Percentiles rank a stretch among this genome's conserved stretches.
These are phyloP conservation scores for Alternaria atra DNA, from an alignment of 2,329 filamentous ascomycete species.

Conservation along the genomic window DNA sequence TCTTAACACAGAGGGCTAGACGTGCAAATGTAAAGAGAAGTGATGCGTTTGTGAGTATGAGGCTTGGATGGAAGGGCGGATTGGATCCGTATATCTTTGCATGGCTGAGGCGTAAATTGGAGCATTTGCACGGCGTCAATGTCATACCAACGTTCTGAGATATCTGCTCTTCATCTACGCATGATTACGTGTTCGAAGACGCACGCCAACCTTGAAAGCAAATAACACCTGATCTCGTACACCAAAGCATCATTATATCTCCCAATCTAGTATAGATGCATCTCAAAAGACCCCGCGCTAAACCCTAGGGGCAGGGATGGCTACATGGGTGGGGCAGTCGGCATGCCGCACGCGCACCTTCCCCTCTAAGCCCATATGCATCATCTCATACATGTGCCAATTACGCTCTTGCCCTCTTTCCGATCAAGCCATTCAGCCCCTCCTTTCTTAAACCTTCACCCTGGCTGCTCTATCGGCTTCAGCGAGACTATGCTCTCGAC, in stretches of 20 bases:
- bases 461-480: constrained; percentile 44
- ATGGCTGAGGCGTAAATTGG: constrained; percentile 27
- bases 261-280: constrained; percentile 1
- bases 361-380: constrained; percentile 20
- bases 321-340: constrained; percentile 23
- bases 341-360: constrained; percentile 26
- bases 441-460: constrained; percentile 27
- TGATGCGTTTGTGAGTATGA: background rate
- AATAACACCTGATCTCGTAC: background rate
- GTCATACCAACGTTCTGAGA: background rate
- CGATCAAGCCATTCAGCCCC: constrained; percentile 7
- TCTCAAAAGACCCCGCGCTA: constrained; percentile 24
- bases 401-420: constrained; percentile 17
- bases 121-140: constrained; percentile 36
- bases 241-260: background rate
- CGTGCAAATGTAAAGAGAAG: background rate
- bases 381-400: constrained; percentile 28
- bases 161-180: background rate
- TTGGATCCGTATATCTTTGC: constrained; percentile 12
- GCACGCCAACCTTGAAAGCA: no score
- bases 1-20: no score
- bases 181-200: no score
- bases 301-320: constrained; percentile 17
- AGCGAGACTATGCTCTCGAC: constrained; percentile 50
- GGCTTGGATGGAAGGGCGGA: constrained; percentile 1